These are phyloP conservation scores for Hyaloperonospora arabidopsidis DNA, from an alignment of 352 stramenopile genomes.

Conservation along the genomic window DNA sequence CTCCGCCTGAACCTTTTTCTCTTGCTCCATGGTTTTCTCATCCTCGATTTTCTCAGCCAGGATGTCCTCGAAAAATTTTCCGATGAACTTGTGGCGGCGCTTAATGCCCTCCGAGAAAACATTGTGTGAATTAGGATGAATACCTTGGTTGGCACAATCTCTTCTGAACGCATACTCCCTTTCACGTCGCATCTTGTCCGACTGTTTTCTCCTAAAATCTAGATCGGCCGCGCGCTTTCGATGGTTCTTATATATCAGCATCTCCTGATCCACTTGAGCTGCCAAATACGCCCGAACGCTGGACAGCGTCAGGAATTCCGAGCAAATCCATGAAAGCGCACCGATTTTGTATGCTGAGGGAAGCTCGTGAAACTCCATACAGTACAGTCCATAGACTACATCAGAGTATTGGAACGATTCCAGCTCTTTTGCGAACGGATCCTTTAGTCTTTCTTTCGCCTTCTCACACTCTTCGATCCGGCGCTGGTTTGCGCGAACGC, in stretches of 20 bases:
- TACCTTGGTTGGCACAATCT: conserved; percentile 50
- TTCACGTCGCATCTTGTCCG: conserved; percentile 44
- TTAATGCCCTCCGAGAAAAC: conserved; percentile 59
- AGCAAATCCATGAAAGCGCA: conserved; percentile 57
- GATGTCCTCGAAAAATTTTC: conserved; percentile 57
- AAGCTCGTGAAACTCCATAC: conserved; percentile 61
- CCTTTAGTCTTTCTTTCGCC: conserved; percentile 25
- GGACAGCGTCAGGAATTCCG: conserved; percentile 54
- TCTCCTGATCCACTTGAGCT: conserved; percentile 55
- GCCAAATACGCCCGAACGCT: conserved; percentile 48
- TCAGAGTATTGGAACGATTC: conserved; percentile 42
- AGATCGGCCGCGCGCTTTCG: conserved; percentile 47
- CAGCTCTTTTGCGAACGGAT: conserved; percentile 14
- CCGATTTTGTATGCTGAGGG: conserved; percentile 54
- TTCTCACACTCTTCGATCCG: conserved; percentile 49
- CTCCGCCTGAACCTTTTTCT: conserved; percentile 39
- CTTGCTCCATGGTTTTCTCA: conserved; percentile 41
- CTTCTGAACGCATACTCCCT: conserved; percentile 52
- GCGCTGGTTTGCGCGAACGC: conserved; percentile 47
- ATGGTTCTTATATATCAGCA: conserved; percentile 40
- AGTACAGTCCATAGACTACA: conserved; percentile 64
- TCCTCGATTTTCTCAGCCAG: conserved; percentile 43
- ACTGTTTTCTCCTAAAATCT: conserved; percentile 42
- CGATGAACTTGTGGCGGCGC: conserved; percentile 52
- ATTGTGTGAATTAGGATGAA: conserved; percentile 60